phyloP scores from a whole-genome alignment of 108 stramenopile genomes.

The Pelagomonas calceolata region DNA sequence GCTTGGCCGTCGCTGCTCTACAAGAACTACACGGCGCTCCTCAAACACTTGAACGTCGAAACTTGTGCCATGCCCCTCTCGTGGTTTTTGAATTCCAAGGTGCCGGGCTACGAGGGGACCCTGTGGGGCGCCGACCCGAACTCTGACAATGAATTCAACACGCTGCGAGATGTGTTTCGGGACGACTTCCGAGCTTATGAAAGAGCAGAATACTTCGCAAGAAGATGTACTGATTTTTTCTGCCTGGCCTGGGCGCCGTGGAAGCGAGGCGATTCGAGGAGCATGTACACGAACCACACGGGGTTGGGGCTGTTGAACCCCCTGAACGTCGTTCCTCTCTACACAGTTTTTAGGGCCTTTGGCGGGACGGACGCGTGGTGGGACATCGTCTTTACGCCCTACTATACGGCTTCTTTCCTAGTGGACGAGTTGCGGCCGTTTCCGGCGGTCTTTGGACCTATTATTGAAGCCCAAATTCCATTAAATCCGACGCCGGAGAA shows the following conservation, averaged over 20 bases:
- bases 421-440: conserved; percentile 46
- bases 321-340: conserved; percentile 41
- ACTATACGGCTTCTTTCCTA: conserved; percentile 45
- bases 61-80: conserved; percentile 39
- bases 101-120: conserved; percentile 41
- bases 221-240: conserved; percentile 30
- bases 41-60: conserved; percentile 33
- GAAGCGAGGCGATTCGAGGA: conserved; percentile 33
- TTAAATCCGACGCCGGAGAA: conserved; percentile 32
- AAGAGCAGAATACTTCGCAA: conserved; percentile 29
- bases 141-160: conserved; percentile 25
- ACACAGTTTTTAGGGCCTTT: conserved; percentile 30
- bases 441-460: conserved; percentile 45
- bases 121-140: conserved; percentile 40
- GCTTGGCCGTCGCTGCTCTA: conserved; percentile 49
- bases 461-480: conserved; percentile 47
- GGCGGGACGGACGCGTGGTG: conserved; percentile 45
- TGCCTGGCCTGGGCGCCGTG: conserved; percentile 45
- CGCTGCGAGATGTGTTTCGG: conserved; percentile 33
- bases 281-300: conserved; percentile 47
- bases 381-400: conserved; percentile 44
- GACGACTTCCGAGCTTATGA: conserved; percentile 40
- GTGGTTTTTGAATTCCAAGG: conserved; percentile 47
- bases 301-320: conserved; percentile 43
- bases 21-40: conserved; percentile 44